These are phyloP conservation scores for Marasmius tenuissimus DNA, from an alignment of 1,284 basidiomycete species.

Conservation along the genomic window DNA sequence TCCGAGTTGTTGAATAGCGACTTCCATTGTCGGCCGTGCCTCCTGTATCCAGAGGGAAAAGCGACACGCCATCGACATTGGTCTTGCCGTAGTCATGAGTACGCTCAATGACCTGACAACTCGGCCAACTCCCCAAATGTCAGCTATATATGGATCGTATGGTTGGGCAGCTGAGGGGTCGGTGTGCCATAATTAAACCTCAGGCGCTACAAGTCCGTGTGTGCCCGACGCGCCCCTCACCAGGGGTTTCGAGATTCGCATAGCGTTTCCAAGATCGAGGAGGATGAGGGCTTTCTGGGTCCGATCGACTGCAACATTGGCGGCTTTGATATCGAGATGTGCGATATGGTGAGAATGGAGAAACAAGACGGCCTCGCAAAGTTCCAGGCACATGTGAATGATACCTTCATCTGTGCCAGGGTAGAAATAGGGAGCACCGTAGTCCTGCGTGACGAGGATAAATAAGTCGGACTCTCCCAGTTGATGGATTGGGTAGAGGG, in stretches of 20 bases:
- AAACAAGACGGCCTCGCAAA: background rate
- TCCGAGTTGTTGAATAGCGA: background rate
- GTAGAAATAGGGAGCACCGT: background rate
- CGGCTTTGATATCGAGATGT: background rate
- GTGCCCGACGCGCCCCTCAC: background rate
- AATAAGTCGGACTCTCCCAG: background rate
- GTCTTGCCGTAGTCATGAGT: background rate
- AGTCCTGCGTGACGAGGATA: background rate
- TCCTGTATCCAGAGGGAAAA: background rate
- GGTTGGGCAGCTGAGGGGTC: background rate
- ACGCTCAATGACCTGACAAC: background rate
- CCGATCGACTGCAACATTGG: background rate
- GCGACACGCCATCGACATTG: background rate
- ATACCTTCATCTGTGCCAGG: background rate
- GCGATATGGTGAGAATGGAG: background rate
- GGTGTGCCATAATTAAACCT: background rate
- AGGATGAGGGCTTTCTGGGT: background rate
- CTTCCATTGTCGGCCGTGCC: background rate
- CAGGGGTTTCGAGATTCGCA: background rate
- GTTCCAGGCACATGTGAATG: background rate
- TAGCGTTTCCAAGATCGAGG: background rate
- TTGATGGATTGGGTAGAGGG: background rate
- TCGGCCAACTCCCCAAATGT: background rate
- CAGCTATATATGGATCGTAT: background rate
- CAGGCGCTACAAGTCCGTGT: background rate